Base-by-base conservation (phyloP, 129 eudicot species). In the Helianthus tuberosus region DNA sequence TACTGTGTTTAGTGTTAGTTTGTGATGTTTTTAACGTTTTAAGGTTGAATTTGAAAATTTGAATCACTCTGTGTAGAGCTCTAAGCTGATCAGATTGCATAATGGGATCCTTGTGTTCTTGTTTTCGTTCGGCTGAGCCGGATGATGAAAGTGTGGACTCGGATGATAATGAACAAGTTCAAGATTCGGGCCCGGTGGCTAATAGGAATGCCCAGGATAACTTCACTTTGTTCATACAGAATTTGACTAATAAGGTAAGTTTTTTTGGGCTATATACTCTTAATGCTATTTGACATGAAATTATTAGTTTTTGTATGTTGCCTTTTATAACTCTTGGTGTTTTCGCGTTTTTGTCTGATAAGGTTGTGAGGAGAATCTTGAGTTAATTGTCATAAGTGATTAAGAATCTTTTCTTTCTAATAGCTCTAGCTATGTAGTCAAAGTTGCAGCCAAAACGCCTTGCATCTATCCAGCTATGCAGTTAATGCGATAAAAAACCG, bases 91-190 rank as follows among this genome's bases (percentile, higher is more conserved):
- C 50, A 54, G 16, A 54, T 44, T 76, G 75, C 61, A 58, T 15
- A 11, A 78, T 78, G 82, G 82, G 82, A 41, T 62, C 72, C 20
- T 78, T 78, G 43, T 78, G 82, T 71, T 78, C 82, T 11, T 78
- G 82, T 71, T 78, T 78, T 51, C 82, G 77, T 52, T 66, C 77
- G 5, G 35, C 77, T 1, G 82, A 71, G 51, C 73, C 61, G 3
- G 82, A 78, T 43, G 82, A 78, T 5, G 77, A 71, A 64, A 78
- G 82, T 27, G 49, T 78, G 29, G 82, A 78, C 51, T 78, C 82
- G 12, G 82, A 71, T 78, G 82, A 78, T 35, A 32, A 63, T 29
- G 82, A 78, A 64, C 77, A 71, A 52, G 75, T 71, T 43, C 77
- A 64, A 52, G 73, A 72, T 11, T 71, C 82, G 6, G 25, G 77